phyloP scores from a whole-genome alignment of 139 green algal genomes.

The Chlorella vulgaris region DNA sequence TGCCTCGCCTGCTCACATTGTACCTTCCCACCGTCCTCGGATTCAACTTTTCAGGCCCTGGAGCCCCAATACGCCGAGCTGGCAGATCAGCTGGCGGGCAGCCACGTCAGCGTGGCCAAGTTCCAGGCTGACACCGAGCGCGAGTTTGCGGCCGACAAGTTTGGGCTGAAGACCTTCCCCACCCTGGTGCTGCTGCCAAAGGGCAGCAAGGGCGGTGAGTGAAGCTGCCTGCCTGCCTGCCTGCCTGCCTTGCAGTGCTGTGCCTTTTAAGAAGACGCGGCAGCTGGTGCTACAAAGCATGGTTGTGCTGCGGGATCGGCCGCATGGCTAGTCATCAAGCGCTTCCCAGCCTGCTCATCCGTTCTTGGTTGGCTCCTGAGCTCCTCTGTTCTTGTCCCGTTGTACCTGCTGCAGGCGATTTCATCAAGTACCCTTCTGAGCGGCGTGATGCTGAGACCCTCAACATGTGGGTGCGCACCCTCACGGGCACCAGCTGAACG shows the following conservation, averaged over 20 bases:
- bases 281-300: not conserved
- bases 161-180: conserved; percentile 92
- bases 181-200: conserved; percentile 87
- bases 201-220: conserved; percentile 34
- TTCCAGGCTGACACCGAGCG: conserved; percentile 86
- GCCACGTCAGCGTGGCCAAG: conserved; percentile 74
- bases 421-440: conserved; percentile 73
- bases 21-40: too few relatives aligned
- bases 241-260: too few relatives aligned
- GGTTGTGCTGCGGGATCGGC: too few relatives aligned
- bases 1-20: too few relatives aligned
- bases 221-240: not conserved
- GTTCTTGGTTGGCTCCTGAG: not conserved
- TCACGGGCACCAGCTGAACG: conserved; percentile 51
- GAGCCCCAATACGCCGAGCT: conserved; percentile 74
- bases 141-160: conserved; percentile 70
- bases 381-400: not conserved
- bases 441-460: conserved; percentile 83
- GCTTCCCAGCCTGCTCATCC: not conserved
- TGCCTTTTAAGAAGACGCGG: too few relatives aligned
- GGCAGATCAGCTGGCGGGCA: conserved; percentile 66
- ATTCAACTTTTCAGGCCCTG: conserved; percentile 86
- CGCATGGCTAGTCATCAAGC: too few relatives aligned
- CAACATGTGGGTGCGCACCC: conserved; percentile 80
- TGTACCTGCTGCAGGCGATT: not conserved